These are phyloP conservation scores for Tuber calosporum DNA, from an alignment of 495 filamentous ascomycete species.

Conservation along the genomic window DNA sequence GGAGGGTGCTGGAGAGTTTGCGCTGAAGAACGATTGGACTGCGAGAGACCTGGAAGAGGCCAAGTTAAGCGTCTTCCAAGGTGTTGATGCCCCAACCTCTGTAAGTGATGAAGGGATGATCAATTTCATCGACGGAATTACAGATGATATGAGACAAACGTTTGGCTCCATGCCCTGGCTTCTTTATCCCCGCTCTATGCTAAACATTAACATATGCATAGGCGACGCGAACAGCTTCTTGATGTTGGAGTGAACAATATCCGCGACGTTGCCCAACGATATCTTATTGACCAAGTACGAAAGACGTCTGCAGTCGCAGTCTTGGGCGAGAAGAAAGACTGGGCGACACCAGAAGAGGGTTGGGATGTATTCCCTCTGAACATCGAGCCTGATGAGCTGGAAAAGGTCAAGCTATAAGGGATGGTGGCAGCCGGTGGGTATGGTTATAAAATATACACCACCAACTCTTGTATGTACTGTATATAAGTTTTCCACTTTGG, in stretches of 20 bases:
- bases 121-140: constrained; percentile 75
- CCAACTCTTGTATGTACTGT: constrained; percentile 5
- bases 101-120: constrained; percentile 84
- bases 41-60: constrained; percentile 88
- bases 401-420: constrained; percentile 19
- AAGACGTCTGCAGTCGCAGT: constrained; percentile 56
- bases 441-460: background rate
- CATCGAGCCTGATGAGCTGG: constrained; percentile 45
- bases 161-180: constrained; percentile 11
- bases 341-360: constrained; percentile 50
- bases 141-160: constrained; percentile 78
- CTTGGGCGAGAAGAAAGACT: constrained; percentile 77
- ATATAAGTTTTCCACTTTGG: background rate
- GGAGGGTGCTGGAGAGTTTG: constrained; percentile 73
- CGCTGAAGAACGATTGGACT: constrained; percentile 74
- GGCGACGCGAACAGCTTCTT: constrained; percentile 73
- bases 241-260: constrained; percentile 80
- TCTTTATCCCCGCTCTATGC: background rate
- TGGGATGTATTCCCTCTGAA: constrained; percentile 46
- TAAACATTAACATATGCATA: constrained; percentile 15
- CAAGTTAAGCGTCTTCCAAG: constrained; percentile 88
- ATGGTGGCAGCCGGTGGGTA: background rate
- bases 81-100: constrained; percentile 82
- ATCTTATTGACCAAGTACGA: constrained; percentile 63
- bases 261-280: constrained; percentile 69